Evolutionary conservation across 805 yeast genomes (phyloP).

Genomic region (Metschnikowia gelsemii): DNA sequence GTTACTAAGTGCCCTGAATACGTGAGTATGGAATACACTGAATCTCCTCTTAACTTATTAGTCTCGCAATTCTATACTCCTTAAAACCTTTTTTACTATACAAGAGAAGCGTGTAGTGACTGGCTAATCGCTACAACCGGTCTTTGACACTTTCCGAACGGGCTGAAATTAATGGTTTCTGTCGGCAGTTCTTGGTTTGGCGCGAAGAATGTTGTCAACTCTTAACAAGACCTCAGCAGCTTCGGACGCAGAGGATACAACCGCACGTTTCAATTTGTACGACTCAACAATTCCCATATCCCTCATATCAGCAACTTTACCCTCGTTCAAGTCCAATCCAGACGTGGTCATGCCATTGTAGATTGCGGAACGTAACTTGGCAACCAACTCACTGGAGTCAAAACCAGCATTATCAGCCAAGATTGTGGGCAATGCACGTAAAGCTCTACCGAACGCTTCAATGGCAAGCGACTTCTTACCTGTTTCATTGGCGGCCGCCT

Average conservation of each 20-base stretch:
- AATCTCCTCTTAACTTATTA: neutral
- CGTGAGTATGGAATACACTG: too few relatives aligned
- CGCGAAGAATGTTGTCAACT: conserved; percentile 95
- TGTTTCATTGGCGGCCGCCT: conserved; percentile 83
- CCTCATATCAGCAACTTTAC: conserved; percentile 90
- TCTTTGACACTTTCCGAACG: neutral
- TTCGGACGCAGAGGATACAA: conserved; percentile 93
- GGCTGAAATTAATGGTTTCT: conserved; percentile 60
- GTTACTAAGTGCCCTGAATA: too few relatives aligned
- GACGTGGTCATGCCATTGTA: conserved; percentile 90
- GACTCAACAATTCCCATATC: conserved; percentile 91
- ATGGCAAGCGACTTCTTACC: conserved; percentile 94
- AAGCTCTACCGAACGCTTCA: conserved; percentile 90
- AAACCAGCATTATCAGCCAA: conserved; percentile 97
- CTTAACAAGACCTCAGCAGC: conserved; percentile 95
- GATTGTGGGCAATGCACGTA: conserved; percentile 92
- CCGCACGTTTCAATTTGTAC: conserved; percentile 88
- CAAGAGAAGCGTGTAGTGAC: conserved; percentile 3
- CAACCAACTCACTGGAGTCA: conserved; percentile 88
- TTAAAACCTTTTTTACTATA: conserved; percentile 6
- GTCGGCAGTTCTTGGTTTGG: conserved; percentile 96
- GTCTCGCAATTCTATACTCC: conserved; percentile 9
- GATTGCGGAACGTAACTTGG: conserved; percentile 85
- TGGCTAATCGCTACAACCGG: neutral
- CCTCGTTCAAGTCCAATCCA: conserved; percentile 84